These are phyloP conservation scores for Calocybe gangraenosa DNA, from an alignment of 768 basidiomycete genomes.

Conservation along the genomic window DNA sequence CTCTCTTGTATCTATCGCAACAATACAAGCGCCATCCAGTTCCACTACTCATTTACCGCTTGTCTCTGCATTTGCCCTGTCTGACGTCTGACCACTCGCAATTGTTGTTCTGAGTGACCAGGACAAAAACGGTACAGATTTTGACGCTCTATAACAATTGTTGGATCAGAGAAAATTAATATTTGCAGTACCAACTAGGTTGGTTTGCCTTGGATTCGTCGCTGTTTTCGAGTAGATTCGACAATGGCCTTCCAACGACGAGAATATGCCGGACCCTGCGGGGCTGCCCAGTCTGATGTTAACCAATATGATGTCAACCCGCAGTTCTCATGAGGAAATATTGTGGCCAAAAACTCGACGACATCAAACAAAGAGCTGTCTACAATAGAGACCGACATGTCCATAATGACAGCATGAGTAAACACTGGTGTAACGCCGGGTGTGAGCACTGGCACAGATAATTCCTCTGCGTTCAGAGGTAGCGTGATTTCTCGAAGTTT, in stretches of 20 bases:
- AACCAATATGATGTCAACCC: too few relatives aligned
- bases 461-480: constrained; percentile 1
- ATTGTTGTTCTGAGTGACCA: too few relatives aligned
- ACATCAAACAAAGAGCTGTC: not conserved
- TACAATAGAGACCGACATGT: constrained; percentile 7
- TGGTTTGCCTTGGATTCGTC: too few relatives aligned
- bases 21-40: too few relatives aligned
- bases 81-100: too few relatives aligned
- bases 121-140: too few relatives aligned
- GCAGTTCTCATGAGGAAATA: not conserved
- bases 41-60: too few relatives aligned
- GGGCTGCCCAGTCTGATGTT: not conserved
- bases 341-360: not conserved
- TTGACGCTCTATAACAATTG: too few relatives aligned
- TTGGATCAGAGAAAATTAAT: too few relatives aligned
- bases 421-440: not conserved
- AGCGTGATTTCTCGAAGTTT: constrained; percentile 4
- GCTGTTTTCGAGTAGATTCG: not conserved
- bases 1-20: too few relatives aligned
- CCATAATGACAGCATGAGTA: not conserved
- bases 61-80: too few relatives aligned
- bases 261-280: not conserved
- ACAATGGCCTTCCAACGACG: not conserved
- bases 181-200: too few relatives aligned
- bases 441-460: not conserved